Conservation (phyloP, 345 rosid species). For the Brassica carinata region DNA sequence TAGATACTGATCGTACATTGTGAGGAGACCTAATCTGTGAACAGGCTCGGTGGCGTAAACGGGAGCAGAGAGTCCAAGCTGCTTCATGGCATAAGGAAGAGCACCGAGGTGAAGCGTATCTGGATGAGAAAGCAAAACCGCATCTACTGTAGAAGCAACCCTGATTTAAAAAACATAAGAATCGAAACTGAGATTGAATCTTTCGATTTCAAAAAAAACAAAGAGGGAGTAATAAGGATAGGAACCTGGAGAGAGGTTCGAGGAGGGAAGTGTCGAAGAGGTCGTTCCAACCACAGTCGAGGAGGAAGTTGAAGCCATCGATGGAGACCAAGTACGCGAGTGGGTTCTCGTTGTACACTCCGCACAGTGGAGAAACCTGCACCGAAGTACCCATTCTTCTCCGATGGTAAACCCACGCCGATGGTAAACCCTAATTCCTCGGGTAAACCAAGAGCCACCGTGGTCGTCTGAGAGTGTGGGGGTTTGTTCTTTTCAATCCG, state of each 20-base stretch:
- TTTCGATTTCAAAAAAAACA: no score
- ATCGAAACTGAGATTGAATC: neutral
- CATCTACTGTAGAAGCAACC: conserved; percentile 80
- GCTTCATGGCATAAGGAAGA: conserved; percentile 90
- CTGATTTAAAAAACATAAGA: conserved; percentile 39
- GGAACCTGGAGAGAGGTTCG: conserved; percentile 82
- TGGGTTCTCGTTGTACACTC: conserved; percentile 94
- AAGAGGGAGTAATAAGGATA: neutral
- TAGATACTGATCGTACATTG: conserved; percentile 92
- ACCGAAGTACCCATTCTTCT: conserved; percentile 87
- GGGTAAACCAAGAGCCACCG: conserved; percentile 30
- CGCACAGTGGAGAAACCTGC: conserved; percentile 78
- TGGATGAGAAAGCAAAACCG: conserved; percentile 80
- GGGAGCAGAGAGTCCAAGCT: conserved; percentile 83
- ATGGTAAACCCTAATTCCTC: conserved; percentile 33
- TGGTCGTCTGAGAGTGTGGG: neutral
- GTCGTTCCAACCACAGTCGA: conserved; percentile 99
- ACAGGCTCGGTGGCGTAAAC: conserved; percentile 90
- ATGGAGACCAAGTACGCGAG: conserved; percentile 84
- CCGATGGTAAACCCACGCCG: conserved; percentile 18
- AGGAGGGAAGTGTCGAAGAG: conserved; percentile 85
- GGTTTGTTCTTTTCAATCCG: neutral
- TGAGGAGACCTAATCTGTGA: conserved; percentile 76
- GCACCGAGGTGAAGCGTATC: conserved; percentile 96
- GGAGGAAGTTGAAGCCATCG: conserved; percentile 82